Base-by-base conservation (phyloP, 306 rosid genomes). In the Trifolium subterraneum region DNA sequence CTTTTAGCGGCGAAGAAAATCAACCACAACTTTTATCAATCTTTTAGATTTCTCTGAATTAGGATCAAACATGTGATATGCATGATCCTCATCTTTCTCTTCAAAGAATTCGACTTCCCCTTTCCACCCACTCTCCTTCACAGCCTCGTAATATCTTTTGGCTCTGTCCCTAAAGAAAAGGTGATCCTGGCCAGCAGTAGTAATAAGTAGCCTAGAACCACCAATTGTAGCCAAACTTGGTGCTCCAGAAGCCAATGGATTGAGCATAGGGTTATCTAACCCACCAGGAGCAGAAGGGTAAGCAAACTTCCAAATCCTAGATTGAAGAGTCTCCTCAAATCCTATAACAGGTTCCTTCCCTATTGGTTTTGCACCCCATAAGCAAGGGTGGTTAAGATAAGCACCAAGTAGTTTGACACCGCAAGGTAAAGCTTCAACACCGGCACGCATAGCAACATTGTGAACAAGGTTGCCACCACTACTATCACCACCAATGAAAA, bases 401-500 rank as follows among this genome's bases (percentile, higher is more conserved):
- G 85, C 67, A 51, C 86, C 89, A 7, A 7, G 3, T 15, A 81
- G 16, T 51, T 72, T 77, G 0, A 85, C 71, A 16, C 83, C 84
- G 23, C 79, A 77, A 1, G 78, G 77, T 71, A 89, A 74, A 41
- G 25, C 54, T 58, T 89, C 91, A 7, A 63, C 79, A 9, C 88
- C 88, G 2, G 83, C 79, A 61, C 81, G 83, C 87, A 87, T 81
- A 2, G 75, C 75, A 9, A 80, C 39, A 27, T 80, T 85, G 11
- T 87, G 89, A 9, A 41, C 86, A 25, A 83, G 31, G 18, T 83
- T 85, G 2, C 63, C 87, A 42, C 90, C 91, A 2, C 88, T 79
- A 16, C 91, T 83, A 0, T 87, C 90, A 2, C 91, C 90, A 0
- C 87, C 91, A 0, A 87, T 39, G 60, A 70, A 87, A 6, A 87